Percentiles rank a stretch among this genome's conserved stretches.
These are phyloP conservation scores for Kurtzmaniella quercitrusa DNA, from an alignment of 1,139 yeast genomes.

Conservation along the genomic window DNA sequence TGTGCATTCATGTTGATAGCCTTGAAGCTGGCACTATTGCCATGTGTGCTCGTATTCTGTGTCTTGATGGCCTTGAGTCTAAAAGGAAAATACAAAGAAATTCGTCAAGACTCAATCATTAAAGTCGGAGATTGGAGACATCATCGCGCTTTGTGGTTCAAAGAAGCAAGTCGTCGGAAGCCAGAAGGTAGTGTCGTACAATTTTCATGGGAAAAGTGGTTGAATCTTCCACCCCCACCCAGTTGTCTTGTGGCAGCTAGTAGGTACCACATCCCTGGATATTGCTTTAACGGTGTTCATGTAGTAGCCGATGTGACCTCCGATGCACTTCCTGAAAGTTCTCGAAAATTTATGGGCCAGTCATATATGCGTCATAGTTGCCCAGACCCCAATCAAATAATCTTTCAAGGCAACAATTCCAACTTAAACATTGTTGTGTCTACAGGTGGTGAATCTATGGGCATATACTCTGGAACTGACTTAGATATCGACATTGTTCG, in stretches of 20 bases:
- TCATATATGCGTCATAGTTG: neutral
- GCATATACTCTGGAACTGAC: neutral
- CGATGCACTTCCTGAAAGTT: neutral
- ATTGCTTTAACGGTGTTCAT: neutral
- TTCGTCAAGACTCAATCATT: neutral
- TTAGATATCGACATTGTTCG: neutral
- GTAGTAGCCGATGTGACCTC: neutral
- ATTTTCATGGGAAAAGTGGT: neutral
- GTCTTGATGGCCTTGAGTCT: neutral
- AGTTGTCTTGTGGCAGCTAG: neutral
- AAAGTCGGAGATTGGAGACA: neutral
- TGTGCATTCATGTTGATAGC: too few relatives aligned
- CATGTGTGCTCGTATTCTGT: neutral
- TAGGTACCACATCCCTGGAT: neutral
- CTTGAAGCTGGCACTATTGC: too few relatives aligned
- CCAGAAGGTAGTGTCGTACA: neutral
- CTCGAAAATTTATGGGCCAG: slow-evolving; percentile 2
- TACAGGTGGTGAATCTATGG: neutral
- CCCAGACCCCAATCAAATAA: neutral
- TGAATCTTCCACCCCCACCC: neutral
- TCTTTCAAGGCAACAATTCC: neutral
- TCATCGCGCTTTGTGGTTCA: neutral
- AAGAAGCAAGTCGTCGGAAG: neutral
- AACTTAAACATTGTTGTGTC: neutral
- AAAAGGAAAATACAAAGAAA: neutral